Evolutionary conservation across 176 grass and related monocot species (phyloP), one percentile per base, ranked within the genome.

Genomic region (Lolium perenne): DNA sequence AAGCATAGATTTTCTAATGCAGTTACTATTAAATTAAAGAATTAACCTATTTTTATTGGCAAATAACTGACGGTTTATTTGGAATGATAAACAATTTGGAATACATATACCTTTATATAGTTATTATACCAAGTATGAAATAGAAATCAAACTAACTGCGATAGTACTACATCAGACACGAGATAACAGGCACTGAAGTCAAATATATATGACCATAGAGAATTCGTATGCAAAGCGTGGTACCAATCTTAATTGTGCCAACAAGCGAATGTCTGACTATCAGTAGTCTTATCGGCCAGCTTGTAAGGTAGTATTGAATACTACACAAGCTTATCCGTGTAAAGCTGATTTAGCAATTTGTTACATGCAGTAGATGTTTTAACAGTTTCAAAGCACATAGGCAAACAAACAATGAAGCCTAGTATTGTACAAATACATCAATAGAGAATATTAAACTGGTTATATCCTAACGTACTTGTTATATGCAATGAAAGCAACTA

Each of bases 361-460:
- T 26, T 82, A 4, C 22, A 70, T 67, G 12, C 17, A 70, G 13
- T 23, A 2, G 4, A 54, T 21, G 35, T 10, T 38, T 69, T 17
- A 11, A 23, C 4, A 56, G 48, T 41, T 53, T 15, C 7, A 22
- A 69, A 40, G 32, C 49, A 43, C 18, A 68, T 11, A 69, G 29
- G 6, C 2, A 81, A 2, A 51, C 4, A 38, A 38, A 40, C 32
- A 14, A 38, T 18, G 12, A 18, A 58, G 23, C 35, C 10, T 55
- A 70, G 55, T 40, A 61, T 23, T 79, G 38, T 38, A 79, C 55
- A 78, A 5, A 61, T 61, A 60, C 20, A 78, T 78, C 4, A 40
- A 58, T 6, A 59, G 10, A 53, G 20, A 38, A 54, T 18, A 66
- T 3, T 60, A 55, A 77, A 6, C n/a, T 46, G 57, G n/a, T 16